Percentiles rank a stretch among this genome's conserved stretches.
These are phyloP conservation scores for Ophiorrhiza pumila DNA, from an alignment of 257 asterid genomes.

Conservation along the genomic window DNA sequence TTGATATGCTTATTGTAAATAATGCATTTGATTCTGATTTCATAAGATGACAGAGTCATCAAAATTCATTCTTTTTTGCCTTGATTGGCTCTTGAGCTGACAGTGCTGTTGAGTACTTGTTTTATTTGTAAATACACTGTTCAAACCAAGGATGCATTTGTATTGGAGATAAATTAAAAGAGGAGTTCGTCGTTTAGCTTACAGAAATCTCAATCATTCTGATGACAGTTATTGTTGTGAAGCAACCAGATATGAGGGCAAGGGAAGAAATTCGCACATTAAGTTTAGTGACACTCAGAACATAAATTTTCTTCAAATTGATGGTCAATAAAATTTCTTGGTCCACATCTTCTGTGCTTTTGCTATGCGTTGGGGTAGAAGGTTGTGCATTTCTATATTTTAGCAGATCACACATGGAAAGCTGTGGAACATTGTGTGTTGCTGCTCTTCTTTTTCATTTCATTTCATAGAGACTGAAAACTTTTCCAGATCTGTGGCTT, in stretches of 20 bases:
- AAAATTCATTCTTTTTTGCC: slow-evolving; percentile 22
- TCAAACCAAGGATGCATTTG: not conserved
- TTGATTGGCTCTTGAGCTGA: not conserved
- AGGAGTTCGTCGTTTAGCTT: not conserved
- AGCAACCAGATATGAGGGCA: not conserved
- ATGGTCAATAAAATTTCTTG: not conserved
- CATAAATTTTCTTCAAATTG: not conserved
- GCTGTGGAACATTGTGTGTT: not conserved
- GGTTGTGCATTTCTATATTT: no score
- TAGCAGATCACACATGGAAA: not conserved
- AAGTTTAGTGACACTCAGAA: not conserved
- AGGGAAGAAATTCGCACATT: not conserved
- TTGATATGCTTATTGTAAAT: slow-evolving; percentile 6
- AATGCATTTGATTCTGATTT: slow-evolving; percentile 7
- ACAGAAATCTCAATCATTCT: not conserved
- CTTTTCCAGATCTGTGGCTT: slow-evolving; percentile 71
- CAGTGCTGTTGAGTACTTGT: not conserved
- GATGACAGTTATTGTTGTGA: not conserved
- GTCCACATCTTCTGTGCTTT: not conserved
- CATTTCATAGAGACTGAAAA: slow-evolving; percentile 49
- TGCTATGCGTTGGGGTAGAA: not conserved
- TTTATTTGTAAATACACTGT: not conserved
- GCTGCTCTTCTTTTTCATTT: not conserved
- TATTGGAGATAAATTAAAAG: not conserved
- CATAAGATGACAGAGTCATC: not conserved